phyloP scores from a whole-genome alignment of 2,329 filamentous ascomycete species.

The Neurospora crassa region DNA sequence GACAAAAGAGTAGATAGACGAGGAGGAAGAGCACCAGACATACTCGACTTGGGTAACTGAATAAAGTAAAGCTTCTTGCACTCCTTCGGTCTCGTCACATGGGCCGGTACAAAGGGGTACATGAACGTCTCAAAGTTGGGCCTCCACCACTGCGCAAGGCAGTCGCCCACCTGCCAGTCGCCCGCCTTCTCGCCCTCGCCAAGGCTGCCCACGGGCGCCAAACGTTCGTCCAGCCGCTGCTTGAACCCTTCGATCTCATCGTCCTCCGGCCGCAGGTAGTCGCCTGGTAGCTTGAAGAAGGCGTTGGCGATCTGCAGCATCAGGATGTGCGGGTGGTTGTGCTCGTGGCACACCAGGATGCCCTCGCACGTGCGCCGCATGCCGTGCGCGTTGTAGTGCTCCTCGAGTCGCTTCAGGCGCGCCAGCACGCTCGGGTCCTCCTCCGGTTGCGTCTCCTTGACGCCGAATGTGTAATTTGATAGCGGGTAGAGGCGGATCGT shows the following conservation, averaged over 20 bases:
- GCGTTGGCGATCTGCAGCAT: slow-evolving; percentile 99
- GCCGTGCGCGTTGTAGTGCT: slow-evolving; percentile 84
- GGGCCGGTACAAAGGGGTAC: slow-evolving; percentile 95
- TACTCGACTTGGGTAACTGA: slow-evolving; percentile 84
- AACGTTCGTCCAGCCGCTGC: slow-evolving; percentile 77
- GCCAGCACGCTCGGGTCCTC: slow-evolving; percentile 94
- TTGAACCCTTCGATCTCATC: slow-evolving; percentile 96
- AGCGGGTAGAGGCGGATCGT: slow-evolving; percentile 89
- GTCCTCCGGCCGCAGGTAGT: slow-evolving; percentile 83
- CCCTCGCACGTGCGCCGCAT: slow-evolving; percentile 98
- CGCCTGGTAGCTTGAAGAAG: slow-evolving; percentile 97
- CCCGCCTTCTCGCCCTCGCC: slow-evolving; percentile 75
- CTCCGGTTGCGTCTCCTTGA: slow-evolving; percentile 96
- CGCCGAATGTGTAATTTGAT: slow-evolving; percentile 97
- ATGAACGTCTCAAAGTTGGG: slow-evolving; percentile 99
- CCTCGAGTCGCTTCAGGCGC: slow-evolving; percentile 85
- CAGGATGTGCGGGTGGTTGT: slow-evolving; percentile 96
- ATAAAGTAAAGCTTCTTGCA: slow-evolving; percentile 99
- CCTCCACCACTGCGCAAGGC: slow-evolving; percentile 95
- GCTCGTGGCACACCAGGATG: slow-evolving; percentile 94
- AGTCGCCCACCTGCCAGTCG: slow-evolving; percentile 92
- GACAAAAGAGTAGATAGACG: neutral
- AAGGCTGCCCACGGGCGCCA: slow-evolving; percentile 82
- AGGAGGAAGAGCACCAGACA: slow-evolving; percentile 20
- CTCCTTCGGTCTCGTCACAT: slow-evolving; percentile 94